Evolutionary conservation across 2,329 filamentous ascomycete genomes (phyloP), one percentile per base, ranked within the genome.

Genomic region (Claviceps citrina): DNA sequence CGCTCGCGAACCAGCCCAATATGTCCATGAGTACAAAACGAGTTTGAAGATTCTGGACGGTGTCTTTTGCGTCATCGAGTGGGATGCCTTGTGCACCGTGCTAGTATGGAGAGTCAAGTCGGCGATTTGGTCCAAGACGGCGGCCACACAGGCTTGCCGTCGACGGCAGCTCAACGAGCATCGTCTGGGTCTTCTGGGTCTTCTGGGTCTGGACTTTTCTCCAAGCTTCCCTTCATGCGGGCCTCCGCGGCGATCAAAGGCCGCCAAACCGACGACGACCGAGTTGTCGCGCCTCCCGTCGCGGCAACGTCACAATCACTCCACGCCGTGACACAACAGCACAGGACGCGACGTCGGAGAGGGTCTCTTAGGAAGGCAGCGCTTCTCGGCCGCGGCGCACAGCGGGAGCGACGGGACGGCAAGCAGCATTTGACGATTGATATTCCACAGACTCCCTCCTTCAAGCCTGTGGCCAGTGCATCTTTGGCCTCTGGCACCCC

Each of bases 321-420:
- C 49, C 31, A 35, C 36, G 36, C 43, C 9, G 28, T 42, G n/a
- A 27, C 51, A 35, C 63, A 63, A 52, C 66, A 60, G 53, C 67
- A 58, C 55, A 69, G 59, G 64, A 69, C 49, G 59, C 71, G 85
- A 41, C 78, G 78, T 51, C 75, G 87, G 44, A 83, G 82, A 55
- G 86, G 85, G 4, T 94, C 87, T 9, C 66, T 95, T 56, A 74
- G 87, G 44, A 94, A 94, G 60, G 84, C 84, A 9, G 86, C 85
- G 20, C 66, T 94, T 36, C 68, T 94, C 15, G 84, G 84, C 13
- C 81, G 81, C 46, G 79, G 80, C 45, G 74, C 69, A 40, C 76
- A 73, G 56, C 68, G 72, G 44, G 76, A 74, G 49, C 68, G 61
- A 52, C 71, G 63, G 47, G 76, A 76, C 41, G 61, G 58, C 41